phyloP scores from a whole-genome alignment of 2,329 filamentous ascomycete genomes.

The Monilinia fructigena region DNA sequence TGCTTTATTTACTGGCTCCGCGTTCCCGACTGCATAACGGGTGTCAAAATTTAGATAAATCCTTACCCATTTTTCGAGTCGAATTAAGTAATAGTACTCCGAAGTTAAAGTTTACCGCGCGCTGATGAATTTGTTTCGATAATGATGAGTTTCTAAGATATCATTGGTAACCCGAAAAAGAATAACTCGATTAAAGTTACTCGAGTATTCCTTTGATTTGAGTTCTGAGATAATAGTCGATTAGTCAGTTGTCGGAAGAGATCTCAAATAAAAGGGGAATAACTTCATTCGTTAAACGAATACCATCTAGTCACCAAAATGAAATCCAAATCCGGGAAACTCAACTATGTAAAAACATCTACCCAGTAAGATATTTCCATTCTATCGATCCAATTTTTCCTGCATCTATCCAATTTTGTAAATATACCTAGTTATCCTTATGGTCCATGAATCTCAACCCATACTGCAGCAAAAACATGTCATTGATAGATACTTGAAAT shows the following conservation, averaged over 20 bases:
- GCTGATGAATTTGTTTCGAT: not conserved
- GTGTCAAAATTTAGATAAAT: not conserved
- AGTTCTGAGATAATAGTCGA: not conserved
- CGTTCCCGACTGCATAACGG: not conserved
- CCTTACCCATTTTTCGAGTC: not conserved
- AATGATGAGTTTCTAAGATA: not conserved
- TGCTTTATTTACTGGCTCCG: not conserved
- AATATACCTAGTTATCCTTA: not conserved
- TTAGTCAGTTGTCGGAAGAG: not conserved
- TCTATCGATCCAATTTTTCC: slow-evolving; percentile 4
- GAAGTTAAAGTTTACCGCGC: slow-evolving; percentile 8
- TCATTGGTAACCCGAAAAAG: not conserved
- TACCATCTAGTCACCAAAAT: not conserved
- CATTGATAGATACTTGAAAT: not conserved
- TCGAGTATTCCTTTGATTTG: not conserved
- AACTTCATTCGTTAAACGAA: not conserved
- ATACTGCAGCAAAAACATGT: not conserved
- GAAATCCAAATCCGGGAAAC: not conserved
- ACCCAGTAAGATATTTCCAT: not conserved
- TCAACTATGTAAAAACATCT: not conserved
- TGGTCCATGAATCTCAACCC: not conserved
- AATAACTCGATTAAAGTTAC: not conserved
- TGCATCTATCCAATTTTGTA: not conserved
- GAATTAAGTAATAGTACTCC: slow-evolving; percentile 13
- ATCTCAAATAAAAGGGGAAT: slow-evolving; percentile 1